Conservation (phyloP, 352 stramenopile genomes). For the Phytophthora pluvialis region DNA sequence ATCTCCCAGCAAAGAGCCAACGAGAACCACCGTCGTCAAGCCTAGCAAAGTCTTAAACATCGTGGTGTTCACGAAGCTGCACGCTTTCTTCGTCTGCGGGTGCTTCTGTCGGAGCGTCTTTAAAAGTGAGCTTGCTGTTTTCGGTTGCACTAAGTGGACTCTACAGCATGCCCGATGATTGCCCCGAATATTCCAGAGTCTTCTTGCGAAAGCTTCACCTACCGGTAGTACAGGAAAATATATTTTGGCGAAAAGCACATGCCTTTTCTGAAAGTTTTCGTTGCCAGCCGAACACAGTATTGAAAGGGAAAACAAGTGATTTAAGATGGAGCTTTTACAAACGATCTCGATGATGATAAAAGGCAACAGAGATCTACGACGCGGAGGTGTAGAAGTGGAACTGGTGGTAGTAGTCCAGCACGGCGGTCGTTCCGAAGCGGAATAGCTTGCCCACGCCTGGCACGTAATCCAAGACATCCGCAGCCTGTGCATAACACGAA, state of each 20-base stretch:
- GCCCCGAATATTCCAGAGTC: neutral
- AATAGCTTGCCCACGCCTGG: conserved; percentile 76
- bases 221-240: neutral
- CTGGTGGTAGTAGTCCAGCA: conserved; percentile 88
- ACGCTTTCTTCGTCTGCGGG: neutral
- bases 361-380: conserved; percentile 55
- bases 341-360: conserved; percentile 5
- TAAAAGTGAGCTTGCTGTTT: neutral
- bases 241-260: neutral
- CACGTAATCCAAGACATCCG: conserved; percentile 67
- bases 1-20: neutral
- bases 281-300: neutral
- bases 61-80: neutral
- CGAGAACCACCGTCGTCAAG: neutral
- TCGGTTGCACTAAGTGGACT: neutral
- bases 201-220: conserved; percentile 6
- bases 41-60: neutral
- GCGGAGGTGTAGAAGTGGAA: conserved; percentile 90
- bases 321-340: conserved; percentile 13
- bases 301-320: neutral
- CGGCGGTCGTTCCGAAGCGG: conserved; percentile 66
- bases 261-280: neutral
- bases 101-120: neutral
- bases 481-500: conserved; percentile 37
- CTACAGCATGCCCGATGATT: neutral